phyloP scores from a whole-genome alignment of 805 yeast species.

The Kuraishia piskuri region DNA sequence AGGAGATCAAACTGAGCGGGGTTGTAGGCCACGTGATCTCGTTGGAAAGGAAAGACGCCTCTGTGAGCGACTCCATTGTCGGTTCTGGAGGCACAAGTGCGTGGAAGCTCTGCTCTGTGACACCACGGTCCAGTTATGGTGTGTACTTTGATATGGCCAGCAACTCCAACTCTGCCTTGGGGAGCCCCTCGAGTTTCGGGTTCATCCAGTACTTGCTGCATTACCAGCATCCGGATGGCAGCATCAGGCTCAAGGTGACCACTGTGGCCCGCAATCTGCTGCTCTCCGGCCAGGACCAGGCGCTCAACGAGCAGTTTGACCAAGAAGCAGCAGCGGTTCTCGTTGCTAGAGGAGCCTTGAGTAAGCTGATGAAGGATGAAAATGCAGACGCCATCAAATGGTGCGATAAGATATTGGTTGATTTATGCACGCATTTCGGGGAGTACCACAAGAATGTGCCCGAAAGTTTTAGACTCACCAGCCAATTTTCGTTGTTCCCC shows the following conservation, averaged over 20 bases:
- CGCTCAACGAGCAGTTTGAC: slow-evolving; percentile 44
- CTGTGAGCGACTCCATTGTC: slow-evolving; percentile 25
- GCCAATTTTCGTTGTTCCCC: slow-evolving; percentile 46
- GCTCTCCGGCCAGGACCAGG: slow-evolving; percentile 29
- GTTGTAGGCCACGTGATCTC: slow-evolving; percentile 56
- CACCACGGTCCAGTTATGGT: slow-evolving; percentile 52
- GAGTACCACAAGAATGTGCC: slow-evolving; percentile 38
- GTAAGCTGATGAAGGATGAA: slow-evolving; percentile 28
- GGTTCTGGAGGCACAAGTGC: slow-evolving; percentile 48
- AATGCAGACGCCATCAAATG: slow-evolving; percentile 36
- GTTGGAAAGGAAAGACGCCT: slow-evolving; percentile 23
- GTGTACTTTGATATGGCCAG: slow-evolving; percentile 43
- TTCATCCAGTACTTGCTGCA: slow-evolving; percentile 47
- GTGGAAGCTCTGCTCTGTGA: slow-evolving; percentile 50
- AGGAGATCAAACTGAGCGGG: slow-evolving; percentile 46
- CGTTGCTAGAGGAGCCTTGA: slow-evolving; percentile 45
- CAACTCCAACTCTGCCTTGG: slow-evolving; percentile 18
- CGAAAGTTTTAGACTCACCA: slow-evolving; percentile 40
- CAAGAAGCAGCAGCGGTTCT: slow-evolving; percentile 64
- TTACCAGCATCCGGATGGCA: slow-evolving; percentile 55
- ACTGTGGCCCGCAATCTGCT: slow-evolving; percentile 40
- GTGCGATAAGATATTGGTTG: slow-evolving; percentile 38
- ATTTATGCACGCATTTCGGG: slow-evolving; percentile 37
- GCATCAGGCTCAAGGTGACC: slow-evolving; percentile 51
- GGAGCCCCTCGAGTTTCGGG: slow-evolving; percentile 19